These are phyloP conservation scores for Pseudohyphozyma bogoriensis DNA, from an alignment of 768 basidiomycete species.

Conservation along the genomic window DNA sequence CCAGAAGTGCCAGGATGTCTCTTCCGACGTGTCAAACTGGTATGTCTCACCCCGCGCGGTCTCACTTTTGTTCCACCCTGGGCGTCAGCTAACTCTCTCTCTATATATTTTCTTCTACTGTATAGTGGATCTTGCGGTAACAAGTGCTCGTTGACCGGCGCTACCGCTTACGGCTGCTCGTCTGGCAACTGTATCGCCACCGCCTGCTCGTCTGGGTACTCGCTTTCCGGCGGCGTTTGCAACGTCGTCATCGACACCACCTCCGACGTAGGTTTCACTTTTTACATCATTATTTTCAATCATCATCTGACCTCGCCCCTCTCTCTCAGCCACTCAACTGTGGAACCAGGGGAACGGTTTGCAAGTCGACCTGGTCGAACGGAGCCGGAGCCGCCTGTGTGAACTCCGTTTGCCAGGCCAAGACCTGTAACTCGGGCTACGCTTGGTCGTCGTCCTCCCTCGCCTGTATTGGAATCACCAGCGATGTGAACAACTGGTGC, in stretches of 20 bases:
- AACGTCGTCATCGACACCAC: constrained; percentile 14
- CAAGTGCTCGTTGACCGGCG: constrained; percentile 11
- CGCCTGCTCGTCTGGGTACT: constrained; percentile 14
- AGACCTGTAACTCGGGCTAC: constrained; percentile 4
- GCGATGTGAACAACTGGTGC: constrained; percentile 8
- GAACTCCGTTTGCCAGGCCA: not conserved
- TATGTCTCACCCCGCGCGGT: not conserved
- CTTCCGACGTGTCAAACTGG: constrained; percentile 12
- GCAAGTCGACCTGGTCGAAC: constrained; percentile 1
- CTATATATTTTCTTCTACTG: not conserved
- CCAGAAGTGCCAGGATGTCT: constrained; percentile 17
- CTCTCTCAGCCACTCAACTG: constrained; percentile 25
- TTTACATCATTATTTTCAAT: not conserved
- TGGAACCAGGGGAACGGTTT: constrained; percentile 5
- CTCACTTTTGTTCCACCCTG: not conserved
- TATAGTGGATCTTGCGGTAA: constrained; percentile 20
- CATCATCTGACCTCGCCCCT: not conserved
- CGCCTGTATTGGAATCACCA: not conserved
- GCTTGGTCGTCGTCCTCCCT: not conserved
- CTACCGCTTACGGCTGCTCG: not conserved
- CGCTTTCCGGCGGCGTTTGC: constrained; percentile 14
- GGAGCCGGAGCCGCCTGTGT: constrained; percentile 5
- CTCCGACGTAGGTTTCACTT: constrained; percentile 11
- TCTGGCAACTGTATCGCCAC: constrained; percentile 10
- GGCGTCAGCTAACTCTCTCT: not conserved